Evolutionary conservation across 768 basidiomycete species (phyloP).

Genomic region (Hemileccinum rubropunctum): DNA sequence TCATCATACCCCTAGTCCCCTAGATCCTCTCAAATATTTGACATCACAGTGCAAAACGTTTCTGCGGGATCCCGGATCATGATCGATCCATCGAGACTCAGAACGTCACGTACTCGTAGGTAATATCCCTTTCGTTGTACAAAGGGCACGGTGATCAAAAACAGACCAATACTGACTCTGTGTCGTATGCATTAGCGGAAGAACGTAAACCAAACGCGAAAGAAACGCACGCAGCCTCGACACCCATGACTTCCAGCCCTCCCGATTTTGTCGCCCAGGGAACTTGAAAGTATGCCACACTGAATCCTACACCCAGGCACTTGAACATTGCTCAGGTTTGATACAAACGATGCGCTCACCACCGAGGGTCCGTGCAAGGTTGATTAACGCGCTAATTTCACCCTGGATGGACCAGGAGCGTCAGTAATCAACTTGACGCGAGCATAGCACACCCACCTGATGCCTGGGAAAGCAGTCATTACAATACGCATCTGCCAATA

Average conservation of each 20-base stretch:
- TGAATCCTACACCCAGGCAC: slow-evolving; percentile 25
- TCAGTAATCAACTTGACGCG: not conserved
- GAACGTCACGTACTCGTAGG: slow-evolving; percentile 31
- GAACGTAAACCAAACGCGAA: not conserved
- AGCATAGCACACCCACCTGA: slow-evolving; percentile 16
- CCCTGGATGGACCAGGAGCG: slow-evolving; percentile 22
- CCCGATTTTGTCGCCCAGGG: slow-evolving; percentile 38
- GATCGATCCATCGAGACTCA: not conserved
- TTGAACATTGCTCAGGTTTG: not conserved
- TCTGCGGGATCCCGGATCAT: slow-evolving; percentile 4
- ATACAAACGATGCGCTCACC: slow-evolving; percentile 17
- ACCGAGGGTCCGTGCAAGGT: slow-evolving; percentile 35
- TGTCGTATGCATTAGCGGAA: not conserved
- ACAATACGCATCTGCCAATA: slow-evolving; percentile 35
- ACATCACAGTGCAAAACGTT: slow-evolving; percentile 19
- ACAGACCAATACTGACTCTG: slow-evolving; percentile 34
- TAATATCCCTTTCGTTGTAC: slow-evolving; percentile 33
- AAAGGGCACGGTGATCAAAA: slow-evolving; percentile 36
- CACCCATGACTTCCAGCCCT: slow-evolving; percentile 34
- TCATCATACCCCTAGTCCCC: no score
- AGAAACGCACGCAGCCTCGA: slow-evolving; percentile 36
- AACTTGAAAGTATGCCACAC: slow-evolving; percentile 41
- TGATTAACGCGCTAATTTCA: slow-evolving; percentile 44
- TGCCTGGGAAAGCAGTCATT: slow-evolving; percentile 38
- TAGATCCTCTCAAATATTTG: no score